Evolutionary conservation across 352 stramenopile genomes (phyloP).

Genomic region (Phytopythium vexans): DNA sequence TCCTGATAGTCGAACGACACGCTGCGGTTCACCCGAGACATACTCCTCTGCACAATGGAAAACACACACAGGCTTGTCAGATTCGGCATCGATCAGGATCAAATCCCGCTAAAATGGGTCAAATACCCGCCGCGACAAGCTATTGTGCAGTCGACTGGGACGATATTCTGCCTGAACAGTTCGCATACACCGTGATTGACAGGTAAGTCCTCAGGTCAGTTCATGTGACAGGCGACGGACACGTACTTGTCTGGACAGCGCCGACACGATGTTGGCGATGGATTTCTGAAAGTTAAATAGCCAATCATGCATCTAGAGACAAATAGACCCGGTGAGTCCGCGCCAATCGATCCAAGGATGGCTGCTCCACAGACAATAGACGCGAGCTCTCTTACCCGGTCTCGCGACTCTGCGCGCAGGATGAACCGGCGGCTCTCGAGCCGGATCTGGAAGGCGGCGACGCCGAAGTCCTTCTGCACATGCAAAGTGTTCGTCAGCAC

Average conservation of each 20-base stretch:
- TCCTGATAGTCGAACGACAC: conserved; percentile 79
- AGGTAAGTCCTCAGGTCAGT: background rate
- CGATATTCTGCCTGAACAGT: conserved; percentile 39
- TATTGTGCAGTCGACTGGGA: conserved; percentile 44
- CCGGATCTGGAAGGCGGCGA: conserved; percentile 80
- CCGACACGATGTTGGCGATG: conserved; percentile 83
- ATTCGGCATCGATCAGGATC: conserved; percentile 11
- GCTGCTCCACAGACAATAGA: background rate
- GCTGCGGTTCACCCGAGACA: conserved; percentile 67
- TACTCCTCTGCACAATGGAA: conserved; percentile 33
- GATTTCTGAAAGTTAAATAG: conserved; percentile 89
- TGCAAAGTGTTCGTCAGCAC: too few relatives aligned
- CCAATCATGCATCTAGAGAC: conserved; percentile 85
- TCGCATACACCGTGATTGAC: conserved; percentile 4
- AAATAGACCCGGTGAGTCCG: background rate
- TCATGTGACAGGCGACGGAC: conserved; percentile 1
- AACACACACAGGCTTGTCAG: conserved; percentile 4
- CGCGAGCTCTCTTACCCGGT: conserved; percentile 40
- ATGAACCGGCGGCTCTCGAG: conserved; percentile 75
- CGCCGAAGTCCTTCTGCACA: conserved; percentile 77
- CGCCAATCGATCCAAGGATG: too few relatives aligned
- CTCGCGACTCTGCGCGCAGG: conserved; percentile 76
- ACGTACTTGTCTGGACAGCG: conserved; percentile 59
- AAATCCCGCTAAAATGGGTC: conserved; percentile 5
- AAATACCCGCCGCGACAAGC: conserved; percentile 62